These are phyloP conservation scores for Coemansia brasiliensis DNA, from an alignment of 192 early-diverging fungal species.

Conservation along the genomic window DNA sequence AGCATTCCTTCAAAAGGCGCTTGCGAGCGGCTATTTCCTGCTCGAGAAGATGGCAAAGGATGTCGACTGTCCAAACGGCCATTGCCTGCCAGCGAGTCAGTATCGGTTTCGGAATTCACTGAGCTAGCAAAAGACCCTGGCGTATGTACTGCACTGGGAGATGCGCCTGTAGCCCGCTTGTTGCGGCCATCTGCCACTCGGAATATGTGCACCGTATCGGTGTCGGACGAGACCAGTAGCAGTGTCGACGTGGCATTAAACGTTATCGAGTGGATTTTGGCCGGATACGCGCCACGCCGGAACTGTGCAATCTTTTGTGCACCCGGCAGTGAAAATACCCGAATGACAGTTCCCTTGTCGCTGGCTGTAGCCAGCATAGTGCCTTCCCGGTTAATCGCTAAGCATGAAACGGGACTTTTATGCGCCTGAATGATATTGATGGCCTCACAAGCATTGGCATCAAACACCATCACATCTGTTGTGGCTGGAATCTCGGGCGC, in stretches of 20 bases:
- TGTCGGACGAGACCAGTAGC: conserved; percentile 72
- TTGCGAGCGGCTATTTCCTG: conserved; percentile 17
- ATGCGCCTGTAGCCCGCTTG: conserved; percentile 7
- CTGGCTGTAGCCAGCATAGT: conserved; percentile 91
- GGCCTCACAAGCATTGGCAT: conserved; percentile 82
- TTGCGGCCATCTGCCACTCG: conserved; percentile 62
- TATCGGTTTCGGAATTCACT: conserved; percentile 16
- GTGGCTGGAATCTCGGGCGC: conserved; percentile 53
- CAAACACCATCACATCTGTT: conserved; percentile 80
- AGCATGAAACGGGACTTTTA: conserved; percentile 83
- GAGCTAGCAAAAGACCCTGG: conserved; percentile 40
- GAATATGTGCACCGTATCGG: conserved; percentile 96
- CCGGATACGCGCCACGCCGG: conserved; percentile 89
- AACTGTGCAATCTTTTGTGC: conserved; percentile 90
- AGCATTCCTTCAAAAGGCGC: conserved; percentile 61
- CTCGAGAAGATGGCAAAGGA: neutral
- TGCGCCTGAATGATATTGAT: conserved; percentile 95
- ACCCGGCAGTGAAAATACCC: conserved; percentile 86
- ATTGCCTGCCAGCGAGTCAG: conserved; percentile 20
- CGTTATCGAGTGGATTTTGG: conserved; percentile 87
- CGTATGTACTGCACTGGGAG: conserved; percentile 1
- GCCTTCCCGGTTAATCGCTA: conserved; percentile 90
- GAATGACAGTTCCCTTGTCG: conserved; percentile 98
- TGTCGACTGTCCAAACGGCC: neutral
- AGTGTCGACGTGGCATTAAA: conserved; percentile 66